Conservation (phyloP, 352 stramenopile genomes). For the Pythium apleroticum region DNA sequence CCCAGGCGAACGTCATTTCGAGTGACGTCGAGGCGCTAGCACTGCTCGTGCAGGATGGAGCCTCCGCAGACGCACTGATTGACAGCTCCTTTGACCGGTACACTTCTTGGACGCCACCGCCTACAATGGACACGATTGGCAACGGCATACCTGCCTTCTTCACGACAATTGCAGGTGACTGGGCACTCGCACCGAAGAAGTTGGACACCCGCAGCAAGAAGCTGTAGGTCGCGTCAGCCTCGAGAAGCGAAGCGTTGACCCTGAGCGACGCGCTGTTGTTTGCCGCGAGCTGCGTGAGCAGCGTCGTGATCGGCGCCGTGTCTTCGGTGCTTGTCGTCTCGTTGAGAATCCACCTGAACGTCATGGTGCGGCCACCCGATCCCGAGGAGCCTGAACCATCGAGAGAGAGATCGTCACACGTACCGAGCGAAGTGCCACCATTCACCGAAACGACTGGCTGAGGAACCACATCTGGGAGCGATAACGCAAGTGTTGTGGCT, state of each 20-base stretch:
- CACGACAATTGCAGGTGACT: slow-evolving; percentile 43
- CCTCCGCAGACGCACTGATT: slow-evolving; percentile 44
- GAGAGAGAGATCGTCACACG: slow-evolving; percentile 58
- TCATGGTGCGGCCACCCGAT: slow-evolving; percentile 55
- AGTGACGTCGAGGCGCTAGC: slow-evolving; percentile 20
- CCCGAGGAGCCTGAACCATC: slow-evolving; percentile 54
- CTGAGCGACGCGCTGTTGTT: slow-evolving; percentile 43
- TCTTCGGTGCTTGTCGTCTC: slow-evolving; percentile 22
- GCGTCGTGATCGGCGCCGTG: slow-evolving; percentile 25
- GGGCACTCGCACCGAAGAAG: slow-evolving; percentile 47
- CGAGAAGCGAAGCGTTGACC: slow-evolving; percentile 34
- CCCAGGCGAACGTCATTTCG: slow-evolving; percentile 58
- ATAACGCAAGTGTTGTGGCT: slow-evolving; percentile 32
- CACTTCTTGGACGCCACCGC: slow-evolving; percentile 36
- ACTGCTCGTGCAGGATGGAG: slow-evolving; percentile 38
- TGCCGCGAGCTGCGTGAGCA: slow-evolving; percentile 28
- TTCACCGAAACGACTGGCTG: slow-evolving; percentile 44
- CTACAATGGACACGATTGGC: slow-evolving; percentile 55
- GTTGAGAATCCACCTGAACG: slow-evolving; percentile 49
- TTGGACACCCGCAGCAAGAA: slow-evolving; percentile 50
- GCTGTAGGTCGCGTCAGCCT: slow-evolving; percentile 41
- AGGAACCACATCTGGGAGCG: slow-evolving; percentile 39
- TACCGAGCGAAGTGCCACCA: slow-evolving; percentile 48
- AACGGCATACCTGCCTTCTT: slow-evolving; percentile 51
- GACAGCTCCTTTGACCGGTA: slow-evolving; percentile 44